Percentiles rank a stretch among this genome's conserved stretches.
Evolutionary conservation across 768 basidiomycete genomes (phyloP).

Genomic region (Trametes cubensis): DNA sequence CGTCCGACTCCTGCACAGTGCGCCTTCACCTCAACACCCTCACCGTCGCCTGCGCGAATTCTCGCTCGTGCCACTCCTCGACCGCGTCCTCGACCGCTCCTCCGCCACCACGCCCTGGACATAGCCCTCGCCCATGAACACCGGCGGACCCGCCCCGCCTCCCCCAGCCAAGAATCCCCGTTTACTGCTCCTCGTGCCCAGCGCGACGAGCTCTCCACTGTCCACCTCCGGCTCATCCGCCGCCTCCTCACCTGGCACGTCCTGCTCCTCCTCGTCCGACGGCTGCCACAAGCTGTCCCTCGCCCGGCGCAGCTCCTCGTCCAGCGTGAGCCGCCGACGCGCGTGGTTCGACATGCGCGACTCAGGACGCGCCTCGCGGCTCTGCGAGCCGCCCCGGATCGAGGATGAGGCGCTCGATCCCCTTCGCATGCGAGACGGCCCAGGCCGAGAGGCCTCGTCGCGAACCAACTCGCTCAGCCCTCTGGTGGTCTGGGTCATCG

Average conservation of each 20-base stretch:
- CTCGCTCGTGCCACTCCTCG: constrained; percentile 10
- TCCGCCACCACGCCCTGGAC: constrained; percentile 53
- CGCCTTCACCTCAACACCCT: too few species aligned
- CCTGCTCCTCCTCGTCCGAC: constrained; percentile 29
- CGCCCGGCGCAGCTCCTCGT: constrained; percentile 64
- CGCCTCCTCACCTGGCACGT: not conserved
- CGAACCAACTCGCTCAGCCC: not conserved
- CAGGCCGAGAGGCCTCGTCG: not conserved
- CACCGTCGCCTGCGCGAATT: constrained; percentile 6
- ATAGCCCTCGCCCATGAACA: constrained; percentile 72
- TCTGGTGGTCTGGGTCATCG: not conserved
- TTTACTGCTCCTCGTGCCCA: constrained; percentile 56
- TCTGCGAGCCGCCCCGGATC: constrained; percentile 10
- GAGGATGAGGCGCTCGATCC: constrained; percentile 11
- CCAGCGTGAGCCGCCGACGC: constrained; percentile 57
- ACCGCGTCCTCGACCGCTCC: constrained; percentile 3
- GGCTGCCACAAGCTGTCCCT: constrained; percentile 36
- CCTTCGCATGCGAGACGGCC: constrained; percentile 4
- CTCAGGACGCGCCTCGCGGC: not conserved
- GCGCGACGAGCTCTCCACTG: constrained; percentile 52
- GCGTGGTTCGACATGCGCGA: constrained; percentile 25
- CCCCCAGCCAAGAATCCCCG: constrained; percentile 73
- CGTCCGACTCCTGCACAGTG: not conserved
- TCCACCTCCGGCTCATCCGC: constrained; percentile 47
- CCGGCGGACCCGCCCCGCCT: constrained; percentile 70